Percentiles rank a stretch among this genome's conserved stretches.
Evolutionary conservation across 179 eudicot genomes (phyloP).

Genomic region (Gypsophila paniculata): DNA sequence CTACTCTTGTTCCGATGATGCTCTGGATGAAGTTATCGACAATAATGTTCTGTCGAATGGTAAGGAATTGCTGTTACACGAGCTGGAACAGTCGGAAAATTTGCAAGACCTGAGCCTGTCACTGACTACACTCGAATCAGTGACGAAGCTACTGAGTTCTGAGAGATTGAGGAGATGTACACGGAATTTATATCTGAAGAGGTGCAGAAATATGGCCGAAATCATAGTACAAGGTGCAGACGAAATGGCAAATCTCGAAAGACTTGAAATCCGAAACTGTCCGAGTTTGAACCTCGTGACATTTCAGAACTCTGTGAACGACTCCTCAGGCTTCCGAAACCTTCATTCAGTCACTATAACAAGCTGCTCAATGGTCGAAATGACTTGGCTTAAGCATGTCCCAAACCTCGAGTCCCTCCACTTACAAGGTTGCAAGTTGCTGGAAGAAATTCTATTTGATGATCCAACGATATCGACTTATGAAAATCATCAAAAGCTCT

Average conservation of each 20-base stretch:
- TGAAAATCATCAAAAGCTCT: constrained; percentile 16
- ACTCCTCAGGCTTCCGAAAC: constrained; percentile 14
- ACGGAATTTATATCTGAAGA: constrained; percentile 16
- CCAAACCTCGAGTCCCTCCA: constrained; percentile 25
- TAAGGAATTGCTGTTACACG: constrained; percentile 4
- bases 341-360: constrained; percentile 25
- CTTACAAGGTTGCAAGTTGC: constrained; percentile 23
- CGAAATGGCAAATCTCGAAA: constrained; percentile 24
- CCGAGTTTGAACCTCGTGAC: constrained; percentile 10
- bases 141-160: constrained; percentile 13
- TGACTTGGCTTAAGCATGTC: constrained; percentile 23
- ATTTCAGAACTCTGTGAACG: background rate
- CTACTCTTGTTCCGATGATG: constrained; percentile 13
- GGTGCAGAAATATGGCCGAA: constrained; percentile 13
- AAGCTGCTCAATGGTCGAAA: constrained; percentile 21
- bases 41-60: constrained; percentile 18
- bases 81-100: background rate
- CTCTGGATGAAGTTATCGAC: constrained; percentile 11
- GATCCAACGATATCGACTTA: background rate
- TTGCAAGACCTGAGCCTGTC: constrained; percentile 21
- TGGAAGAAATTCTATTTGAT: constrained; percentile 20
- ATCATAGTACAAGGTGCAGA: constrained; percentile 14
- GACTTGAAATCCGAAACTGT: constrained; percentile 23
- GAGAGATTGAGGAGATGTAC: constrained; percentile 18
- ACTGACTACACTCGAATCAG: constrained; percentile 18